A percentile compares a stretch with the other conserved stretches of the same genome.
These are phyloP conservation scores for Aspergillus intermedius DNA, from an alignment of 2,329 filamentous ascomycete genomes.

Conservation along the genomic window DNA sequence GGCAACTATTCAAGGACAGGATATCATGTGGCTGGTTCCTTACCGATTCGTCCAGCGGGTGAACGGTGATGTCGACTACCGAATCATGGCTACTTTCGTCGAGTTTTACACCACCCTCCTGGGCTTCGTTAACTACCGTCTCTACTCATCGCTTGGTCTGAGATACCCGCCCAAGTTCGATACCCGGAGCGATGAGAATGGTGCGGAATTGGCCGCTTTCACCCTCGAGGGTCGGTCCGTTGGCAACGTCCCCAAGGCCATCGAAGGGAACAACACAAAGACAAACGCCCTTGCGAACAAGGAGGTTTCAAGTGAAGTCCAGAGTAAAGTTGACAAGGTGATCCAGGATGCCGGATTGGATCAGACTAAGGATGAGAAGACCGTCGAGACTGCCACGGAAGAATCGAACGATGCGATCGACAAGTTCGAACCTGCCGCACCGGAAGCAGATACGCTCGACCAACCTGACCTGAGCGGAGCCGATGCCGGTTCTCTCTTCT, in stretches of 20 bases:
- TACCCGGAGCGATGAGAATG: slow-evolving; percentile 74
- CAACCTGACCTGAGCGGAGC: slow-evolving; percentile 66
- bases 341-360: slow-evolving; percentile 37
- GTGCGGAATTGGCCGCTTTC: slow-evolving; percentile 85
- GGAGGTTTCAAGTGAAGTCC: slow-evolving; percentile 63
- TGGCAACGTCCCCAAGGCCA: slow-evolving; percentile 42
- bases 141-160: slow-evolving; percentile 85
- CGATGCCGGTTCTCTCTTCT: slow-evolving; percentile 70
- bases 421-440: slow-evolving; percentile 79
- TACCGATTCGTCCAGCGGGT: slow-evolving; percentile 97
- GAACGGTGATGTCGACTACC: slow-evolving; percentile 90
- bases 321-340: slow-evolving; percentile 58
- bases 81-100: slow-evolving; percentile 98
- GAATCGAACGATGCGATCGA: slow-evolving; percentile 64
- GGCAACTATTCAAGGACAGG: slow-evolving; percentile 92
- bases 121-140: slow-evolving; percentile 89
- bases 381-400: slow-evolving; percentile 39
- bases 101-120: slow-evolving; percentile 98
- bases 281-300: slow-evolving; percentile 43
- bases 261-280: slow-evolving; percentile 49
- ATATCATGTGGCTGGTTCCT: slow-evolving; percentile 92
- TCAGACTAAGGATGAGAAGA: slow-evolving; percentile 37
- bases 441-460: slow-evolving; percentile 75
- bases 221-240: slow-evolving; percentile 71
- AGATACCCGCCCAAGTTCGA: slow-evolving; percentile 97